These are phyloP conservation scores for Aspergillus pseudotamarii DNA, from an alignment of 2,329 filamentous ascomycete genomes.

Conservation along the genomic window DNA sequence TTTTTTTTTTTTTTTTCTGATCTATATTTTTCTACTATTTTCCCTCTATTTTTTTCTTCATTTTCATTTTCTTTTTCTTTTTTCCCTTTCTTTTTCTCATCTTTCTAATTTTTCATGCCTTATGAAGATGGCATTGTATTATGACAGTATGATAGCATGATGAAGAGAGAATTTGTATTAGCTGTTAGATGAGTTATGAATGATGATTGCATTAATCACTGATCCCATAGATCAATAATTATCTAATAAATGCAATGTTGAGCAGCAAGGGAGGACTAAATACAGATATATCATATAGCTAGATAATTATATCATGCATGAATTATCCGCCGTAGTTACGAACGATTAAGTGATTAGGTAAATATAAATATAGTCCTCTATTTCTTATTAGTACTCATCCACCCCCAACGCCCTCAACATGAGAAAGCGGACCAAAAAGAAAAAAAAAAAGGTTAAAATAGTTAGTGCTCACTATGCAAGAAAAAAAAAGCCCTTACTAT, in stretches of 20 bases:
- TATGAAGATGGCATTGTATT: constrained; percentile 11
- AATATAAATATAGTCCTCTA: not conserved
- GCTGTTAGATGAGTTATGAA: constrained; percentile 21
- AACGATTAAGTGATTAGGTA: no score
- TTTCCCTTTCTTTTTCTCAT: not conserved
- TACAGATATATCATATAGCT: not conserved
- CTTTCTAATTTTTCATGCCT: constrained; percentile 5
- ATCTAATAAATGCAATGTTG: no score
- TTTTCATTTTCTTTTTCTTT: not conserved
- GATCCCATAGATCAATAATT: no score
- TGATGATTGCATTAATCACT: constrained; percentile 6
- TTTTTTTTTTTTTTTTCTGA: no score
- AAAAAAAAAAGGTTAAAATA: not conserved
- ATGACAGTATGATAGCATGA: constrained; percentile 16
- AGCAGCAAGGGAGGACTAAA: not conserved
- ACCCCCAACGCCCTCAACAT: not conserved
- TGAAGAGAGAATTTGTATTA: constrained; percentile 1
- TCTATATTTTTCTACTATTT: no score
- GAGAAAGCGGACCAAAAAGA: not conserved
- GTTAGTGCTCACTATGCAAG: not conserved
- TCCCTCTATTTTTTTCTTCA: not conserved
- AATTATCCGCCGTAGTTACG: no score
- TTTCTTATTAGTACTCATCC: not conserved
- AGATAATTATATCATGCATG: no score
- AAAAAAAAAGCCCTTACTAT: not conserved